A percentile compares a stretch with the other conserved stretches of the same genome.
Evolutionary conservation across 225 moss, liverwort and hornwort species (phyloP).

Genomic region (Polytrichum commune): DNA sequence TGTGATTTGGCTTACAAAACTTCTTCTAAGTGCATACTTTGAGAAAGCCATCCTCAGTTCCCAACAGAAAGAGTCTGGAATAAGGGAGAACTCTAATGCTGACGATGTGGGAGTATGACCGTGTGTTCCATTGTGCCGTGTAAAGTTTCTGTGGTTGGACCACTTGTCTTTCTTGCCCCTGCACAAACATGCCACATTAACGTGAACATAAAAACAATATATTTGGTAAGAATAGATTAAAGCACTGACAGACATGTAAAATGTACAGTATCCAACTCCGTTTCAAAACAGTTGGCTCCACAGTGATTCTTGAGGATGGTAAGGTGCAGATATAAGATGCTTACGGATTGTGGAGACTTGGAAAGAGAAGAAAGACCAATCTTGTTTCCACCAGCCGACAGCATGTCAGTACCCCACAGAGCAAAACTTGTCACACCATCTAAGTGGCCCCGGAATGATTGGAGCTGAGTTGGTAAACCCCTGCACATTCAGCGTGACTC

Average conservation of each 20-base stretch:
- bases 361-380: slow-evolving; percentile 67
- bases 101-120: slow-evolving; percentile 51
- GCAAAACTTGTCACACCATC: slow-evolving; percentile 67
- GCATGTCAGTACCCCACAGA: slow-evolving; percentile 60
- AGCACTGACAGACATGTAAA: too few relatives aligned
- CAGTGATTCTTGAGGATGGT: not conserved
- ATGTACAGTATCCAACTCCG: not conserved
- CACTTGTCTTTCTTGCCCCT: slow-evolving; percentile 51
- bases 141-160: slow-evolving; percentile 65
- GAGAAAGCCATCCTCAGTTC: slow-evolving; percentile 62
- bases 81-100: slow-evolving; percentile 60
- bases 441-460: slow-evolving; percentile 70
- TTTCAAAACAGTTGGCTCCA: not conserved
- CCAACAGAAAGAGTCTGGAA: slow-evolving; percentile 53
- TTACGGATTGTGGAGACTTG: slow-evolving; percentile 36
- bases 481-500: slow-evolving; percentile 25
- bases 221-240: too few relatives aligned
- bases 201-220: not conserved
- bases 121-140: slow-evolving; percentile 40
- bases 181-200: slow-evolving; percentile 9
- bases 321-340: not conserved
- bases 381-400: slow-evolving; percentile 75
- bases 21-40: slow-evolving; percentile 54
- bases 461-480: slow-evolving; percentile 54
- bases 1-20: not conserved